phyloP scores from a whole-genome alignment of 192 early-diverging fungal species.

The Tieghemiomyces parasiticus region DNA sequence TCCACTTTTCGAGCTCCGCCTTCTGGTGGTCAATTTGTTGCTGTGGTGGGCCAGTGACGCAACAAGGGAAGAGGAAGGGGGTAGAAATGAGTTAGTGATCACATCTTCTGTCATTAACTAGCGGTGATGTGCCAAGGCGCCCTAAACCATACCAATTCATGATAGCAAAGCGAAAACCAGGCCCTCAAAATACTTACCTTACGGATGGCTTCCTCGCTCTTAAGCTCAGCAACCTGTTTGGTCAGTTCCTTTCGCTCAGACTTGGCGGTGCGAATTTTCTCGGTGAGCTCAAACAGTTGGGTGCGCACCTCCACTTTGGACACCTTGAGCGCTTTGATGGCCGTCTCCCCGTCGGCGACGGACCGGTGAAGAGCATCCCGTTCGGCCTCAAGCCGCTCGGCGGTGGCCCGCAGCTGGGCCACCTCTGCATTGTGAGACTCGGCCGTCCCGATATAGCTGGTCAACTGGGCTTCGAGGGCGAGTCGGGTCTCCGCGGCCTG shows the following conservation, averaged over 20 bases:
- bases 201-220: slow-evolving; percentile 2
- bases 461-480: too few species aligned
- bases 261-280: neutral
- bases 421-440: too few species aligned
- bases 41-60: neutral
- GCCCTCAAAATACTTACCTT: neutral
- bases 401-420: too few species aligned
- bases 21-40: slow-evolving; percentile 11
- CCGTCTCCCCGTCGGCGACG: neutral
- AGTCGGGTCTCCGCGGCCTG: too few species aligned
- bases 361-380: too few species aligned
- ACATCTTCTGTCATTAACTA: too few species aligned
- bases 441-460: too few species aligned
- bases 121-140: too few species aligned
- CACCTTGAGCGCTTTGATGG: neutral
- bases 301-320: slow-evolving; percentile 3
- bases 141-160: too few species aligned
- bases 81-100: too few species aligned
- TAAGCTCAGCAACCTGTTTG: neutral
- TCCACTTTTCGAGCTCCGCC: slow-evolving; percentile 1
- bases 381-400: too few species aligned
- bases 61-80: neutral
- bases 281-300: slow-evolving; percentile 9
- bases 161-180: too few species aligned
- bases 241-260: neutral